Base-by-base conservation (phyloP, 1,284 basidiomycete species). In the Ceratobasidium sp. region DNA sequence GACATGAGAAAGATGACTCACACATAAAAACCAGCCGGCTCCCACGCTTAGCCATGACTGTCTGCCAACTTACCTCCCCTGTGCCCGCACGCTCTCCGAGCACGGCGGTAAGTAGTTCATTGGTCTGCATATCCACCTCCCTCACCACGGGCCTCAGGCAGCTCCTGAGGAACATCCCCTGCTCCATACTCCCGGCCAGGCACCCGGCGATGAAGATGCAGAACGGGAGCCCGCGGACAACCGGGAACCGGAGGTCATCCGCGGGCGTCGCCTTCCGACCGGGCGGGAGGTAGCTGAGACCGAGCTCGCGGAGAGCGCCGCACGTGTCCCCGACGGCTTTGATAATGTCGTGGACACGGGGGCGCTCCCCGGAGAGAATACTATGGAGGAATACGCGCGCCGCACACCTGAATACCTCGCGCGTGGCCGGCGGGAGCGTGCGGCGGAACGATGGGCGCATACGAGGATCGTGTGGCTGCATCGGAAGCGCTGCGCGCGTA, bases 181-280 rank as follows among this genome's bases (percentile, higher is more conserved):
- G 73, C 52, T 75, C 73, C 73, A 75, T 75, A 38, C n/a, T 75
- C 73, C 73, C 73, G 7, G 73, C 73, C 46, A 75, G n/a, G 33
- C 73, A 40, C 15, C 73, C 73, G 40, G 73, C 73, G 23, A 75
- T 75, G 33, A 75, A 75, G 23, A 75, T 75, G 48, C 73, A 75
- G 28, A 75, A 75, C 6, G 73, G 73, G 3, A 75, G 50, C 28
- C 73, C 73, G 7, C 73, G 73, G 26, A 75, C 73, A 33, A 75
- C 73, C 23, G 73, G 73, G 50, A 75, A 75, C 28, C 73, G 73
- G 3, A 75, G 62, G 61, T 75, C 73, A 33, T 75, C 73, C 23
- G 73, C 48, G 26, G 59, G 73, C 2, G 73, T 52, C 15, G 73
- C 48, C 33, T 66, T 64, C 44, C 59, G 17, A 20, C 73, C 73